Evolutionary conservation across 2,329 filamentous ascomycete genomes (phyloP).

Genomic region (Arthrobotrys musiformis): DNA sequence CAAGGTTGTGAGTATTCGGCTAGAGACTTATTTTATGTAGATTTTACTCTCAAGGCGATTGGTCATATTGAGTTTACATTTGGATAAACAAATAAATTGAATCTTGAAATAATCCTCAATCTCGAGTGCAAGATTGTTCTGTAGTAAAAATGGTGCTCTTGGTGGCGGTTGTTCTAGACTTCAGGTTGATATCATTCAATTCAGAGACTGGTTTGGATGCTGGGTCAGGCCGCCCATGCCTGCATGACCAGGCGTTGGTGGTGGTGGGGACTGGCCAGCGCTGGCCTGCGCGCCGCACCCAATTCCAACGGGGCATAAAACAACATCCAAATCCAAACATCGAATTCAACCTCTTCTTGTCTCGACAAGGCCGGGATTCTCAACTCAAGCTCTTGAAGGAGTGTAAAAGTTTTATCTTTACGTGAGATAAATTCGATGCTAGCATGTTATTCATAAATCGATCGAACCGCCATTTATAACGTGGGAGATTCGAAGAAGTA

Average conservation of each 20-base stretch:
- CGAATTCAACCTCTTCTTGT: background rate
- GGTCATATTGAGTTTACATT: background rate
- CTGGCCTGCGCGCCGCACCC: background rate
- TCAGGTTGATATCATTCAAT: too few species aligned
- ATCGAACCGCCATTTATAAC: constrained; percentile 14
- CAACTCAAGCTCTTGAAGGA: too few species aligned
- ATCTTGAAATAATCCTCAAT: too few species aligned
- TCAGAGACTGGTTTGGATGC: background rate
- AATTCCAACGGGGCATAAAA: background rate
- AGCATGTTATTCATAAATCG: background rate
- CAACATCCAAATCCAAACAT: background rate
- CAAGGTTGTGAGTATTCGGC: constrained; percentile 7
- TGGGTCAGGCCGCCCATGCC: too few species aligned
- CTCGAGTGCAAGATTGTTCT: too few species aligned
- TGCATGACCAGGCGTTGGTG: background rate
- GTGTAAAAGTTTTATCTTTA: too few species aligned
- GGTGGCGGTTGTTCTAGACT: too few species aligned
- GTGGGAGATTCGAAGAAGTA: too few species aligned
- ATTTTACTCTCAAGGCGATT: background rate
- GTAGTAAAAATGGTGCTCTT: too few species aligned
- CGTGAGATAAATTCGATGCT: too few species aligned
- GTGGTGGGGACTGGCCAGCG: background rate
- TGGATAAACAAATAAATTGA: background rate
- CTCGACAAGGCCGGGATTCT: background rate
- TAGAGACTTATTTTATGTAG: background rate